Evolutionary conservation across 441 rosid species (phyloP).

Genomic region (Daphne laureola): DNA sequence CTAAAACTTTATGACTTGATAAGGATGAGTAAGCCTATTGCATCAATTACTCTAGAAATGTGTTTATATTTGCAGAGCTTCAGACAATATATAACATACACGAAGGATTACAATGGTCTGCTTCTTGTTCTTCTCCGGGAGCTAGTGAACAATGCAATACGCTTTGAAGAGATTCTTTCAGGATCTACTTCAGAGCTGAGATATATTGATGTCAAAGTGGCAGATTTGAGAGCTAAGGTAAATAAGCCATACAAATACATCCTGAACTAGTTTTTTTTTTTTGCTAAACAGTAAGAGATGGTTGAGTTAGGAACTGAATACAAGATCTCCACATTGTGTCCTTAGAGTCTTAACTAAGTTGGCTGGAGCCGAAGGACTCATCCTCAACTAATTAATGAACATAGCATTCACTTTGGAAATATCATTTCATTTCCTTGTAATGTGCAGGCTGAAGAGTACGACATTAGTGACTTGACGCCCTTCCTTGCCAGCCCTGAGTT

Average conservation of each 20-base stretch:
- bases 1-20: no score
- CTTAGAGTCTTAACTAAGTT: no score
- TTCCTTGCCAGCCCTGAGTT: conserved; percentile 76
- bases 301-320: no score
- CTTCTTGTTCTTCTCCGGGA: conserved; percentile 75
- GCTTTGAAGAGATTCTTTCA: conserved; percentile 77
- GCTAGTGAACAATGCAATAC: conserved; percentile 68
- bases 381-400: neutral
- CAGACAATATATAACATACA: conserved; percentile 80
- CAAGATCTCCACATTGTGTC: no score
- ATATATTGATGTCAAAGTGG: conserved; percentile 59
- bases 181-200: conserved; percentile 60
- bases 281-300: no score
- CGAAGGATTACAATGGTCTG: conserved; percentile 79
- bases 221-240: conserved; percentile 75
- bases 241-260: neutral
- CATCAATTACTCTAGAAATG: no score
- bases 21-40: no score
- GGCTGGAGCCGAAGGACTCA: no score
- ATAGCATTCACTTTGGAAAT: neutral
- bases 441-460: conserved; percentile 83
- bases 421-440: neutral
- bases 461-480: conserved; percentile 67
- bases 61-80: conserved; percentile 52
- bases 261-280: neutral